phyloP scores from a whole-genome alignment of 1,284 basidiomycete species.

The Laetiporus sulphureus region DNA sequence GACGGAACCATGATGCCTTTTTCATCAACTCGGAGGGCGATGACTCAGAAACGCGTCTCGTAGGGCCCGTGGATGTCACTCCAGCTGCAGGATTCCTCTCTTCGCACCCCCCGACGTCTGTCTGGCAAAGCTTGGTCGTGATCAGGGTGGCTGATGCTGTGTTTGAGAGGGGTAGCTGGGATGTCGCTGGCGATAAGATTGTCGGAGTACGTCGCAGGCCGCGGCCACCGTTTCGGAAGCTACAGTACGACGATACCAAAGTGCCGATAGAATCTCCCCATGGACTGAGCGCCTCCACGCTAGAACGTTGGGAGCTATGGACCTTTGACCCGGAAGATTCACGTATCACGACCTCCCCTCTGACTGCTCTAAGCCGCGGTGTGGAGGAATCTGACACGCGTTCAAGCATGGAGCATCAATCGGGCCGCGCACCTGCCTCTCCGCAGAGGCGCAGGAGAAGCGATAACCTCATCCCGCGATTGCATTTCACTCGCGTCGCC shows the following conservation, averaged over 20 bases:
- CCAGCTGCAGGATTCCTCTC: conserved; percentile 21
- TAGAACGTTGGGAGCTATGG: conserved; percentile 81
- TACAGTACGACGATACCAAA: conserved; percentile 13
- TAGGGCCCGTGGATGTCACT: conserved; percentile 34
- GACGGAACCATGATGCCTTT: conserved; percentile 46
- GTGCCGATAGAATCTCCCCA: conserved; percentile 17
- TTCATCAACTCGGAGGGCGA: conserved; percentile 45
- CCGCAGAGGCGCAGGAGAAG: conserved; percentile 8
- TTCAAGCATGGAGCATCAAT: too few relatives aligned
- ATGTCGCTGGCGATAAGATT: conserved; percentile 42
- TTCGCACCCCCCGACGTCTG: conserved; percentile 22
- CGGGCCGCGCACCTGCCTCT: conserved; percentile 6
- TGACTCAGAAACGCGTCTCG: conserved; percentile 32
- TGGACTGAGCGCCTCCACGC: conserved; percentile 52
- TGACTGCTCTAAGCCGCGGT: conserved; percentile 37
- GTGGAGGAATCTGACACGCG: conserved; percentile 12
- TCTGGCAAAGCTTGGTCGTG: conserved; percentile 51
- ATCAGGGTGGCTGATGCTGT: conserved; percentile 48
- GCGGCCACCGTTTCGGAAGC: conserved; percentile 35
- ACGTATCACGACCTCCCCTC: conserved; percentile 40
- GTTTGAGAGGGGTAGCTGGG: conserved; percentile 74
- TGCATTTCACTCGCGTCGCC: conserved; percentile 74
- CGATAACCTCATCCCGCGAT: conserved; percentile 35
- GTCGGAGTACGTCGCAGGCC: conserved; percentile 62
- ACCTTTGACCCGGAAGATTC: conserved; percentile 53